Evolutionary conservation across 805 yeast genomes (phyloP).

Genomic region (Candida jianshihensis): DNA sequence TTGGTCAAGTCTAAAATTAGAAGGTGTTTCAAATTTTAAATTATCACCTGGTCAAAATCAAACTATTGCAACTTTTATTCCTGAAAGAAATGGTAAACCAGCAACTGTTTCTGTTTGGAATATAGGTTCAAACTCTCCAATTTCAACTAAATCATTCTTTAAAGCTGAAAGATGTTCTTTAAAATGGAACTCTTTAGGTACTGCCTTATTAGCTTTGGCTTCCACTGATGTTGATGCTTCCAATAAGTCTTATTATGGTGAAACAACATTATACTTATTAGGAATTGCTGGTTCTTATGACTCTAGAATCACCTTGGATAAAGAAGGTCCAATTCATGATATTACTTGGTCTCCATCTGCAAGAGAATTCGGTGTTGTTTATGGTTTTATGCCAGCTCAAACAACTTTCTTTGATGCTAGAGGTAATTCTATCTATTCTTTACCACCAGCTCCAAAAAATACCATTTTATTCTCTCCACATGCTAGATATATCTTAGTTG

Average conservation of each 20-base stretch:
- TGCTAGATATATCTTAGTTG: constrained; percentile 83
- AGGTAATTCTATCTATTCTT: constrained; percentile 76
- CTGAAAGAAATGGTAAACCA: constrained; percentile 83
- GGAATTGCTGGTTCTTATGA: constrained; percentile 92
- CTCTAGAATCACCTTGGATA: constrained; percentile 76
- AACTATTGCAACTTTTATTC: constrained; percentile 82
- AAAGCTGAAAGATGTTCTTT: constrained; percentile 91
- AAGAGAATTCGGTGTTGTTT: constrained; percentile 93
- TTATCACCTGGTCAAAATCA: constrained; percentile 87
- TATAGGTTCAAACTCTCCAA: constrained; percentile 58
- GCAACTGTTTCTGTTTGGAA: constrained; percentile 82
- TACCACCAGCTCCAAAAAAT: constrained; percentile 85
- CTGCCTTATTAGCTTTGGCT: constrained; percentile 87
- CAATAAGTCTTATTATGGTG: constrained; percentile 94
- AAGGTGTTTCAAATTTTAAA: constrained; percentile 53
- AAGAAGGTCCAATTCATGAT: constrained; percentile 97
- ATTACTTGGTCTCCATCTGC: constrained; percentile 96
- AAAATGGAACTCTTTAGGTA: constrained; percentile 92
- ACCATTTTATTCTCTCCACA: constrained; percentile 91
- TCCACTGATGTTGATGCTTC: constrained; percentile 93
- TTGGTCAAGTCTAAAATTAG: constrained; percentile 48
- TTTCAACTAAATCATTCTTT: constrained; percentile 82
- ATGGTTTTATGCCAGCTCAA: constrained; percentile 96
- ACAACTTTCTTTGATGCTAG: constrained; percentile 92
- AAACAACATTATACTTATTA: constrained; percentile 81